Base-by-base conservation (phyloP, 306 rosid genomes). In the Corylus heterophylla region DNA sequence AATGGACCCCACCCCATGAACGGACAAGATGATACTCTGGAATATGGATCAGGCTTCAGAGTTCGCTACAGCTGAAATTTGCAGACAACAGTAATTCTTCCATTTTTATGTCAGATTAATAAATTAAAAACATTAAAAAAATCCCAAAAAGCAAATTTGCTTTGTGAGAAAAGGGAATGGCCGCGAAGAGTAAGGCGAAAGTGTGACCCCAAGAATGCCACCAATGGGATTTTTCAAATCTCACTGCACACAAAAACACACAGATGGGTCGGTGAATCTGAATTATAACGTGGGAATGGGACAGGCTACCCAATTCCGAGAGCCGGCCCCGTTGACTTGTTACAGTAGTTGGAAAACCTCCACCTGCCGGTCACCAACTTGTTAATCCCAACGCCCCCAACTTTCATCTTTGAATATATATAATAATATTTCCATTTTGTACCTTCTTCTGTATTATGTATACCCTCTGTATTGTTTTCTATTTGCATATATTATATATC, bases 301-400 rank as follows among this genome's bases (percentile, higher is more conserved):
- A 85, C 87, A 83, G 74, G 54, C 76, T 9, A 79, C 81, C 71
- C 54, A 77, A 78, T 86, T 88, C 85, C 90, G 72, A 91, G 79
- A 70, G 58, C 45, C 75, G 77, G 54, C 27, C 56, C 59, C 86
- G 97, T 92, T 91, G 99, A 91, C 98, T 81, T 85, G 86, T 63
- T 67, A 70, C 77, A 71, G 85, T 27, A 74, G 78, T 80, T 74
- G 50, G 79, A 39, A 9, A 71, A 89, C 92, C 94, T 83, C 87
- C 97, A 91, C 84, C 74, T 89, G 94, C 86, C 93, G 54, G 92
- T 94, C 75, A 72, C 86, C 78, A 50, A 29, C 52, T 11, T 83
- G 86, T 80, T 77, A 76, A 83, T 78, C 90, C 87, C 84, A 22
- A 84, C 39, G 56, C 83, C 58, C 74, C 50, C 37, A 54, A 54